Evolutionary conservation across 2,329 filamentous ascomycete genomes (phyloP).

Genomic region (Incumbomyces lentus): DNA sequence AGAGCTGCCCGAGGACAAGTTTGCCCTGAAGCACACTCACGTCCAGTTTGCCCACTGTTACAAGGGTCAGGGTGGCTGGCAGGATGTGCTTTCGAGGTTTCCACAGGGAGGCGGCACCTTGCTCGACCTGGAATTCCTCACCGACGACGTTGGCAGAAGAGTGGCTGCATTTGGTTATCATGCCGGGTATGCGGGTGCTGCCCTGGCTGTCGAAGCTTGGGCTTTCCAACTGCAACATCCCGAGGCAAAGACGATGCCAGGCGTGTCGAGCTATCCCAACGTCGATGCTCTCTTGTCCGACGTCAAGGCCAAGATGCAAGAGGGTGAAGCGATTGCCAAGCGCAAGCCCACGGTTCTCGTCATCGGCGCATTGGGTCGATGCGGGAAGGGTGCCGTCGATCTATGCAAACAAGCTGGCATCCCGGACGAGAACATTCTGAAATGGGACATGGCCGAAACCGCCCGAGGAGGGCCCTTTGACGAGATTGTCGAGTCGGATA

Average conservation of each 20-base stretch:
- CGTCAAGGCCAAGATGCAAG: slow-evolving; percentile 60
- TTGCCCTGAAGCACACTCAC: slow-evolving; percentile 62
- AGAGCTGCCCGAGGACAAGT: slow-evolving; percentile 60
- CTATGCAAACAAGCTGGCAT: slow-evolving; percentile 66
- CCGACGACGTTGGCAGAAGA: slow-evolving; percentile 57
- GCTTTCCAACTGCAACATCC: slow-evolving; percentile 56
- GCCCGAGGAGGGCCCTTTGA: slow-evolving; percentile 63
- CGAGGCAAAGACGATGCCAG: slow-evolving; percentile 54
- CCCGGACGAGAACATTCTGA: slow-evolving; percentile 55
- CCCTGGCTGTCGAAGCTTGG: slow-evolving; percentile 67
- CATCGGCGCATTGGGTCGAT: slow-evolving; percentile 66
- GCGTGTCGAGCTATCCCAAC: slow-evolving; percentile 56
- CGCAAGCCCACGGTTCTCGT: slow-evolving; percentile 65
- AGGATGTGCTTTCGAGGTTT: slow-evolving; percentile 68
- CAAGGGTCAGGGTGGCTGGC: slow-evolving; percentile 70
- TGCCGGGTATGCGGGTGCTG: slow-evolving; percentile 62
- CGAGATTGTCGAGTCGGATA: slow-evolving; percentile 63
- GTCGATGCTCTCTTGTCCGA: slow-evolving; percentile 62
- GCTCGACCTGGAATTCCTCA: slow-evolving; percentile 78
- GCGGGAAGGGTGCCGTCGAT: slow-evolving; percentile 74
- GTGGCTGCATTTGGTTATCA: slow-evolving; percentile 47
- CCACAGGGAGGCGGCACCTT: slow-evolving; percentile 65
- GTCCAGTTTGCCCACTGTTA: slow-evolving; percentile 66
- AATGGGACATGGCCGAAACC: slow-evolving; percentile 76
- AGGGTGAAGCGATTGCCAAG: slow-evolving; percentile 56